These are phyloP conservation scores for Cytospora piceae DNA, from an alignment of 2,329 filamentous ascomycete genomes.

Conservation along the genomic window DNA sequence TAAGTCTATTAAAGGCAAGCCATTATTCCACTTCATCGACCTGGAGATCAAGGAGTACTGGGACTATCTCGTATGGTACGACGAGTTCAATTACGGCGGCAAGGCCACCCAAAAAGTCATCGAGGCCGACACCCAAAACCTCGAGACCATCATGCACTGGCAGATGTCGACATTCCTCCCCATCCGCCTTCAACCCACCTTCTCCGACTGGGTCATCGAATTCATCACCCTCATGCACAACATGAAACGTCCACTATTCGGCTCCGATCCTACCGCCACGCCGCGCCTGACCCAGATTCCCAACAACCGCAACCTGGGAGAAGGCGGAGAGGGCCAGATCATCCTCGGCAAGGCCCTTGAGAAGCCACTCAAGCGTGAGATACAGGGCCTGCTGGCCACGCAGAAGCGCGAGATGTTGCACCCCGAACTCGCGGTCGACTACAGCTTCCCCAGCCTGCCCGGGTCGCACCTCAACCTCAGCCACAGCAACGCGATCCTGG, in stretches of 20 bases:
- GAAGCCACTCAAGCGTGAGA: constrained; percentile 87
- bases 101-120: constrained; percentile 85
- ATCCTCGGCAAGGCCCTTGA: constrained; percentile 83
- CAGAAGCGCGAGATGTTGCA: constrained; percentile 90
- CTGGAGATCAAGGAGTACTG: constrained; percentile 98
- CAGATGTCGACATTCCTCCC: constrained; percentile 92
- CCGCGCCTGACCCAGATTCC: constrained; percentile 63
- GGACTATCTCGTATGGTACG: constrained; percentile 99
- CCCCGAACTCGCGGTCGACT: constrained; percentile 84
- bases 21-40: constrained; percentile 95
- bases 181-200: constrained; percentile 75
- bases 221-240: constrained; percentile 94
- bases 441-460: constrained; percentile 80
- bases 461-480: constrained; percentile 61
- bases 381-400: constrained; percentile 77
- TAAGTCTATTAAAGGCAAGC: constrained; percentile 94
- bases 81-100: constrained; percentile 98
- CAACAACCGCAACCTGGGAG: constrained; percentile 58
- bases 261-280: constrained; percentile 53
- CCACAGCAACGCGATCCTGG: constrained; percentile 72
- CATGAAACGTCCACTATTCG: constrained; percentile 70
- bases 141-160: constrained; percentile 98
- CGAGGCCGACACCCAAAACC: constrained; percentile 70
- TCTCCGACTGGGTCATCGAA: constrained; percentile 91
- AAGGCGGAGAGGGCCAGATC: constrained; percentile 62